Percentiles rank a stretch among this genome's conserved stretches.
Evolutionary conservation across 2,329 filamentous ascomycete genomes (phyloP).

Genomic region (Macroventuria anomochaeta): DNA sequence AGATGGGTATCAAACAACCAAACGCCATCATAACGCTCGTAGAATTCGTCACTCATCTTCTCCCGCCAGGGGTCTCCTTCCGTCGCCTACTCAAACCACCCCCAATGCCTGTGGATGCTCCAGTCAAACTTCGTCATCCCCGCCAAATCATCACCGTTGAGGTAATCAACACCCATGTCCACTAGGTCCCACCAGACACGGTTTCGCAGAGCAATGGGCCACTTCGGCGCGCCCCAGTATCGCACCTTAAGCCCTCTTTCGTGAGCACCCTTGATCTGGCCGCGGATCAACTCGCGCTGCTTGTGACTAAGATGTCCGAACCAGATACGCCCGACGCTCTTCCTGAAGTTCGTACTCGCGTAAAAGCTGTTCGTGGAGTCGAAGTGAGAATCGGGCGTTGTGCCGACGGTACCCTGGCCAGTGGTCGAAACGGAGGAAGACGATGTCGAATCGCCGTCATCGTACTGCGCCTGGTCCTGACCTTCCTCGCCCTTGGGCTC

Average conservation of each 20-base stretch:
- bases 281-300: conserved; percentile 57
- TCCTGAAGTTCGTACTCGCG: conserved; percentile 65
- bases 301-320: conserved; percentile 54
- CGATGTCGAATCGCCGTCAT: background rate
- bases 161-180: conserved; percentile 61
- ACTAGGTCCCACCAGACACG: conserved; percentile 62
- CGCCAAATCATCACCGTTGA: conserved; percentile 65
- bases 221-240: conserved; percentile 64
- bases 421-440: background rate
- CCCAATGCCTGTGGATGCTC: conserved; percentile 42
- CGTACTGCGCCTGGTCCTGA: conserved; percentile 11
- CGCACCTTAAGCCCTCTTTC: conserved; percentile 60
- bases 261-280: conserved; percentile 61
- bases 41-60: background rate
- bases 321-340: conserved; percentile 60
- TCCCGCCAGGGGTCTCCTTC: too few species aligned
- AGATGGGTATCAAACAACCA: background rate
- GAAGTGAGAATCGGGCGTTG: conserved; percentile 45
- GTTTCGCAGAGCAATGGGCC: conserved; percentile 62
- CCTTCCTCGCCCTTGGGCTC: conserved; percentile 13
- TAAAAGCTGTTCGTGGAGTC: conserved; percentile 68
- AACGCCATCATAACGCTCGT: conserved; percentile 16
- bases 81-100: conserved; percentile 28
- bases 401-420: conserved; percentile 57
- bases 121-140: conserved; percentile 58